Base-by-base conservation (phyloP, 805 yeast species). In the Candida coquimbonensis region DNA sequence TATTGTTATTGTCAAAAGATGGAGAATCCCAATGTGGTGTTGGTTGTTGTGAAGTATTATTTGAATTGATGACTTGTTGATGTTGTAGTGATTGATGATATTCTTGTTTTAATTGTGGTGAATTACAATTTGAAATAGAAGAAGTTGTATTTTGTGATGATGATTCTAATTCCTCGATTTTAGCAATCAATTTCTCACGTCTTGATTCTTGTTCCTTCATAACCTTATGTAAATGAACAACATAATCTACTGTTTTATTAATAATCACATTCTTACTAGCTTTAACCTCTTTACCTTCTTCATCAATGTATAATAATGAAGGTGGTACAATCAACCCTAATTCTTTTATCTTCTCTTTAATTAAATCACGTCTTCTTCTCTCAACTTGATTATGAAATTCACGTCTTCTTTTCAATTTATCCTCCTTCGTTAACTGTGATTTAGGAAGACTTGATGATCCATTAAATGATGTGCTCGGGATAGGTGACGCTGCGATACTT, bases 341-440 rank as follows among this genome's bases (percentile, higher is more conserved):
- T 55, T 87, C 96, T 60, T 84, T 83, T 50, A 90, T 89, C 56
- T 87, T 80, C 57, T 86, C 95, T 61, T 90, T 89, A 58, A 90
- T 90, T 54, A 87, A 72, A 62, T 91, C 98, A 51, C 98, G 74
- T 59, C 98, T 75, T 54, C 96, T 74, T 56, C 96, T 75, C 64
- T 90, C 98, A 5, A 90, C 97, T 1, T 96, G 96, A 60, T 90
- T 90, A 63, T 90, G 98, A 50, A 88, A 82, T 60, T 89, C 96
- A 49, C 96, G 69, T 51, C 96, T 74, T 51, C 96, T 74, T 49
- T 80, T 77, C 44, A 85, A 62, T 58, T 84, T 85, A 48, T 83
- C 88, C 44, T 84, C 95, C 56, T 78, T 80, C 5, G 75, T 63
- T 35, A 74, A 46, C 43, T 56, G 60, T 42, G 55, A 57, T 56